Evolutionary conservation across 129 eudicot species (phyloP).

Genomic region (Arctium minus): DNA sequence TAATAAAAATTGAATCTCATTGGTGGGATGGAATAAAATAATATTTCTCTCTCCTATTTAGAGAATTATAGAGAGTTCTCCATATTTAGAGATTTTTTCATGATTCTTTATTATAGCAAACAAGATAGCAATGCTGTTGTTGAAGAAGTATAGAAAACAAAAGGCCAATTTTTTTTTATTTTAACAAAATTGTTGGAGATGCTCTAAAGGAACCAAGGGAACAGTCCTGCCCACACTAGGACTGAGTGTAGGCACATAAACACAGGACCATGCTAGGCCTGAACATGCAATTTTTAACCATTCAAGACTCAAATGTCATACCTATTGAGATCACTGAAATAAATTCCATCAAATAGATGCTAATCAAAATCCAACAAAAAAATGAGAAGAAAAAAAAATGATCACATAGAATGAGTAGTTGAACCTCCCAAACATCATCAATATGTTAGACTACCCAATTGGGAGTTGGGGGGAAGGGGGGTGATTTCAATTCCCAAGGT

Average conservation of each 20-base stretch:
- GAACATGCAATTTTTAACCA: neutral
- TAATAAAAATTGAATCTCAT: too few species aligned
- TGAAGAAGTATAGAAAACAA: too few species aligned
- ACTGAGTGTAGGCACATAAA: neutral
- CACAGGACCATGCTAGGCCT: neutral
- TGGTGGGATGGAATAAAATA: too few species aligned
- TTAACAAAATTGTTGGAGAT: too few species aligned
- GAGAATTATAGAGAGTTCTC: too few species aligned
- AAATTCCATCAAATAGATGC: neutral
- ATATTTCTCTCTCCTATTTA: too few species aligned
- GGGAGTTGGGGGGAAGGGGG: neutral
- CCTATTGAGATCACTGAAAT: neutral
- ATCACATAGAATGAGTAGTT: neutral
- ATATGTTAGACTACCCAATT: neutral
- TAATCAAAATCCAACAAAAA: neutral
- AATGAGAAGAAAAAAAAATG: too few species aligned
- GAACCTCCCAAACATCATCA: neutral
- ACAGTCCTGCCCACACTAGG: neutral
- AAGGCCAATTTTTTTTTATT: too few species aligned
- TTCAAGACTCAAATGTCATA: neutral
- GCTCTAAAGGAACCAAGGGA: neutral
- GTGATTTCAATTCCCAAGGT: neutral
- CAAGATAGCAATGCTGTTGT: too few species aligned
- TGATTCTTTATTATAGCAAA: too few species aligned
- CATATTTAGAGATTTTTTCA: too few species aligned